These are phyloP conservation scores for Sungouiozyma intestinalis DNA, from an alignment of 805 yeast species.

Conservation along the genomic window DNA sequence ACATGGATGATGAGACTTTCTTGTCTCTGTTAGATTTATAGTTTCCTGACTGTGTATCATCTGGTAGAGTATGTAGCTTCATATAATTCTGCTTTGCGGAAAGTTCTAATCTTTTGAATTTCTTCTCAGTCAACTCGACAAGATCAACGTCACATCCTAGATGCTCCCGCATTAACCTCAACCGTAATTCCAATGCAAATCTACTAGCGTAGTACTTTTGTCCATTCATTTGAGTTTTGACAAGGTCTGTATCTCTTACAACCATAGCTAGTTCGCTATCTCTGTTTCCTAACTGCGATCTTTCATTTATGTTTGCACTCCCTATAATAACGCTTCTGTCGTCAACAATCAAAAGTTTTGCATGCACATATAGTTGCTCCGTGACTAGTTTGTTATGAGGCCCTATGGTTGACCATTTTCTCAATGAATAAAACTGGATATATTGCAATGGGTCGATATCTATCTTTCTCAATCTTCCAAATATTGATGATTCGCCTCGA, in stretches of 20 bases:
- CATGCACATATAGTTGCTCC: conserved; percentile 90
- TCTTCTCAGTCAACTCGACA: conserved; percentile 69
- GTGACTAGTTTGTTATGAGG: conserved; percentile 62
- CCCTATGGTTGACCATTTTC: conserved; percentile 95
- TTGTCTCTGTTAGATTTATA: conserved; percentile 2
- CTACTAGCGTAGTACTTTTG: conserved; percentile 69
- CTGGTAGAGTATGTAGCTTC: conserved; percentile 14
- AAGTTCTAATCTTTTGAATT: conserved; percentile 38
- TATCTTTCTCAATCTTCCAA: conserved; percentile 63
- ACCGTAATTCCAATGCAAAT: conserved; percentile 81
- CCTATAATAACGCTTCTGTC: conserved; percentile 92
- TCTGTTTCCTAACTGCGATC: conserved; percentile 89
- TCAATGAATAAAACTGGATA: conserved; percentile 79
- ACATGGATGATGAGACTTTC: conserved; percentile 48
- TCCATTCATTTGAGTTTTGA: conserved; percentile 67
- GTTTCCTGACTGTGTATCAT: conserved; percentile 2
- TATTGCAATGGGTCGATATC: conserved; percentile 87
- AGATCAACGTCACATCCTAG: conserved; percentile 87
- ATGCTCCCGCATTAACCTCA: conserved; percentile 94
- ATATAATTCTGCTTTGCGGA: conserved; percentile 25
- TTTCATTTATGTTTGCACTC: conserved; percentile 92
- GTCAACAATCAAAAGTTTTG: conserved; percentile 84
- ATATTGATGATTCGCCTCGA: conserved; percentile 79
- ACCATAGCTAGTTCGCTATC: conserved; percentile 92
- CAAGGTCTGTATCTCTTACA: conserved; percentile 69